These are phyloP conservation scores for Aureobasidium sp. DNA, from an alignment of 2,329 filamentous ascomycete species.

Conservation along the genomic window DNA sequence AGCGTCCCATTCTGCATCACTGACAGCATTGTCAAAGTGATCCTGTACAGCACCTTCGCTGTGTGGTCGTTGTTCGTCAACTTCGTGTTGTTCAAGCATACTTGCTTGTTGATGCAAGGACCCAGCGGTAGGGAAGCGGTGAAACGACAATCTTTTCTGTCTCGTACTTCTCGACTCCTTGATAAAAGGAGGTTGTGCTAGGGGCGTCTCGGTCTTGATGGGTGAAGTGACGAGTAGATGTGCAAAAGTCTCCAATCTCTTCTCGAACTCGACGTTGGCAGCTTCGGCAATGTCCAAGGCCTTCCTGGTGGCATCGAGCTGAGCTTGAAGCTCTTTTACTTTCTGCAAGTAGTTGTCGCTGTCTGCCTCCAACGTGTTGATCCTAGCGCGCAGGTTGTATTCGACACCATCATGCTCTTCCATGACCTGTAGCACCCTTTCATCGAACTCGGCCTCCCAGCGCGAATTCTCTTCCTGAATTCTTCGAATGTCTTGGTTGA, in stretches of 20 bases:
- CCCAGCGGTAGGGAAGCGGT: conserved; percentile 26
- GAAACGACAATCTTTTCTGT: conserved; percentile 19
- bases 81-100: not conserved
- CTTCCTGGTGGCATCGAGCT: conserved; percentile 22
- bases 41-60: not conserved
- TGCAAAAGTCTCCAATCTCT: conserved; percentile 29
- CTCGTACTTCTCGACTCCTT: conserved; percentile 15
- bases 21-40: not conserved
- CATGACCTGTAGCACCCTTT: conserved; percentile 26
- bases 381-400: conserved; percentile 19
- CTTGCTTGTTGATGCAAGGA: conserved; percentile 14
- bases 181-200: conserved; percentile 11
- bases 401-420: conserved; percentile 23
- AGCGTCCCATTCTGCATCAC: conserved; percentile 4
- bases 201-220: conserved; percentile 23
- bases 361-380: conserved; percentile 23
- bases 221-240: conserved; percentile 29
- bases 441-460: conserved; percentile 30
- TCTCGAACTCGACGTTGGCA: conserved; percentile 30
- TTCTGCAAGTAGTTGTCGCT: conserved; percentile 21
- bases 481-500: conserved; percentile 26
- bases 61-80: not conserved
- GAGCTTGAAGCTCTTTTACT: conserved; percentile 25
- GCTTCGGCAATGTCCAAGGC: conserved; percentile 25
- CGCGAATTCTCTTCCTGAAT: conserved; percentile 27